phyloP scores from a whole-genome alignment of 163 green algal species.

The Chloromonas sp. region DNA sequence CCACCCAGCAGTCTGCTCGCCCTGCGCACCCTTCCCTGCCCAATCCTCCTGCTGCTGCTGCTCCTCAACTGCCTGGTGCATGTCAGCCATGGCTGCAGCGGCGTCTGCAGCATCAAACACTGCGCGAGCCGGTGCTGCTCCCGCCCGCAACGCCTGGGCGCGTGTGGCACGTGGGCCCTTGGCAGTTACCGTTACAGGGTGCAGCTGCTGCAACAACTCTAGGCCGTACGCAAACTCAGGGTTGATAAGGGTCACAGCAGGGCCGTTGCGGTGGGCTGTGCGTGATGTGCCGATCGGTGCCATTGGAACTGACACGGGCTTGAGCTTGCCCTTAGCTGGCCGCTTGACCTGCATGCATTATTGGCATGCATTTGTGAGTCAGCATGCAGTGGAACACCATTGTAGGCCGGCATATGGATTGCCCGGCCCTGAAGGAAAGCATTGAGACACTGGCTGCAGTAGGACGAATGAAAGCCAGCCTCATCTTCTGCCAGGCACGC shows the following conservation, averaged over 20 bases:
- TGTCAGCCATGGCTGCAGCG: slow-evolving; percentile 13
- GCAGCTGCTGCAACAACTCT: slow-evolving; percentile 13
- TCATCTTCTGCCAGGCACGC: too few relatives aligned
- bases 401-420: too few relatives aligned
- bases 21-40: not conserved
- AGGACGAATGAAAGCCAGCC: too few relatives aligned
- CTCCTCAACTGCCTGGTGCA: slow-evolving; percentile 1
- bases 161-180: not conserved
- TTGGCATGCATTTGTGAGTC: not conserved
- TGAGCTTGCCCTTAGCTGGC: not conserved
- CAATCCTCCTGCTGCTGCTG: not conserved
- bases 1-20: not conserved
- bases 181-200: not conserved
- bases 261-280: not conserved
- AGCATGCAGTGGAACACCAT: not conserved
- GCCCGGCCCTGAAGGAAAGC: too few relatives aligned
- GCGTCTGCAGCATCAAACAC: slow-evolving; percentile 14
- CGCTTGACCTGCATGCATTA: slow-evolving; percentile 21
- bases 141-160: not conserved
- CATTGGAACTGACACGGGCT: not conserved
- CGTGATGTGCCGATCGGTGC: not conserved
- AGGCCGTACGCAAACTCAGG: slow-evolving; percentile 27
- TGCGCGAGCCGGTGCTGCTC: not conserved
- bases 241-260: slow-evolving; percentile 12
- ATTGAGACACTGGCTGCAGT: too few relatives aligned